Base-by-base conservation (phyloP, 805 yeast genomes). In the Tetrapisispora nanseiensis region DNA sequence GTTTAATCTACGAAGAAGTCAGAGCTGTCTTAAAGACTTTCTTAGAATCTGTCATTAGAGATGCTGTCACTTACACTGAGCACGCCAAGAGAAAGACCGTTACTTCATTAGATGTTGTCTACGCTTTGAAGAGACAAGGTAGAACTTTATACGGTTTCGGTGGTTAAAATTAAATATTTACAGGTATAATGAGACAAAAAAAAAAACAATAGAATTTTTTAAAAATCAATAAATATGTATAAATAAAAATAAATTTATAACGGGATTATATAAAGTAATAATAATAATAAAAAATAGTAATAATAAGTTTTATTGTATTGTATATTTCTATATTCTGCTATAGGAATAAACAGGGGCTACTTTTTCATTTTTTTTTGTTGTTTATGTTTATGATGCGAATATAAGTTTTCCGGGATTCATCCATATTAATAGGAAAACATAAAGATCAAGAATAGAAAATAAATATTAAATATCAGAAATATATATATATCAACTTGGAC, bases 81-180 rank as follows among this genome's bases (percentile, higher is more conserved):
- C 97, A 90, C 82, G 98, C 97, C 63, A 92, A 92, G 92, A 87
- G 98, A 82, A 90, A 90, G 87, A 92, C 98, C 55, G 97, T 90
- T 62, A 90, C 98, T 59, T 89, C 98, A 50, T 80, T 90, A 66
- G 98, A 90, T 69, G 97, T 90, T 59, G 97, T 90, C 63, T 90
- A 90, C 72, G 97, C 97, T 63, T 84, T 90, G 75, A 90, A 90
- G 92, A 87, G 97, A 82, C 97, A 92, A 79, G 98, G 98, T 68
- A 85, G 97, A 77, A 92, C 97, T 75, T 82, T 92, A 71, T 90
- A 90, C 70, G 97, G 97, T 89, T 92, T 90, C 84, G 97, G 97
- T 78, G 96, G 96, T 82, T 90, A 82, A 78, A 32, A 19, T 18
- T 26, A 19, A 37, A n/a, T n/a, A n/a, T n/a, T n/a, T n/a, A n/a